Conservation (phyloP, 2,329 filamentous ascomycete genomes). For the Aspergillus glaucus region DNA sequence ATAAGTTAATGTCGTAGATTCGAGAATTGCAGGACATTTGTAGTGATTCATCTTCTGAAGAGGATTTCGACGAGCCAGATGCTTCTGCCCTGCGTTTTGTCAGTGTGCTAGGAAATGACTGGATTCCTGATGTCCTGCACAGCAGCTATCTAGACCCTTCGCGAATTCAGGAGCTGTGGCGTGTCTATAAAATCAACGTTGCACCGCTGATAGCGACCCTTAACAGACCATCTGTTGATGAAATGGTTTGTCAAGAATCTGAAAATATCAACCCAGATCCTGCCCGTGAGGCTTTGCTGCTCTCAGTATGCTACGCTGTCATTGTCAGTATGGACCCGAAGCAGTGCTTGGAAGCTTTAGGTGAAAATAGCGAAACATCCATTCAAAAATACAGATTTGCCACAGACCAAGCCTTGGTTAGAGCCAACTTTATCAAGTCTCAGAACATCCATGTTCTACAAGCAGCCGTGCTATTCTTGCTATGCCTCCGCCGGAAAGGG, state of each 20-base stretch:
- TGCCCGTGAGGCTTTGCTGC: conserved; percentile 4
- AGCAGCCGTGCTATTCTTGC: conserved; percentile 12
- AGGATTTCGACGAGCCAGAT: neutral
- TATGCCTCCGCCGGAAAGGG: conserved; percentile 8
- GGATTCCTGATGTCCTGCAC: neutral
- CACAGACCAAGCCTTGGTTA: conserved; percentile 6
- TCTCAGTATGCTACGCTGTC: conserved; percentile 12
- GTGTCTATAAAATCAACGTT: conserved; percentile 12
- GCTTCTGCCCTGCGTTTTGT: neutral
- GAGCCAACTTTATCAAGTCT: conserved; percentile 10
- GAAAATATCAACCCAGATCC: neutral
- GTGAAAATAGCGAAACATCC: conserved; percentile 1
- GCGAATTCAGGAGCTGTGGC: conserved; percentile 10
- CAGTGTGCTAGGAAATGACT: neutral
- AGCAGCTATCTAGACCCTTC: conserved; percentile 1
- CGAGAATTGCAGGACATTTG: conserved; percentile 7
- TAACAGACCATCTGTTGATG: conserved; percentile 5
- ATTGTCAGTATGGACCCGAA: conserved; percentile 9
- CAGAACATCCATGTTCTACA: conserved; percentile 11
- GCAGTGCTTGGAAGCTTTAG: conserved; percentile 6
- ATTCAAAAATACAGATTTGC: conserved; percentile 3
- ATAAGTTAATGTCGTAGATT: conserved; percentile 1
- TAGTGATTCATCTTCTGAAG: neutral
- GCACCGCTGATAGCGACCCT: conserved; percentile 16
- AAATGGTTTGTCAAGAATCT: conserved; percentile 2